Evolutionary conservation across 1,139 yeast genomes (phyloP), one percentile per base, ranked within the genome.

Genomic region (Nakaseomyces glabratus): DNA sequence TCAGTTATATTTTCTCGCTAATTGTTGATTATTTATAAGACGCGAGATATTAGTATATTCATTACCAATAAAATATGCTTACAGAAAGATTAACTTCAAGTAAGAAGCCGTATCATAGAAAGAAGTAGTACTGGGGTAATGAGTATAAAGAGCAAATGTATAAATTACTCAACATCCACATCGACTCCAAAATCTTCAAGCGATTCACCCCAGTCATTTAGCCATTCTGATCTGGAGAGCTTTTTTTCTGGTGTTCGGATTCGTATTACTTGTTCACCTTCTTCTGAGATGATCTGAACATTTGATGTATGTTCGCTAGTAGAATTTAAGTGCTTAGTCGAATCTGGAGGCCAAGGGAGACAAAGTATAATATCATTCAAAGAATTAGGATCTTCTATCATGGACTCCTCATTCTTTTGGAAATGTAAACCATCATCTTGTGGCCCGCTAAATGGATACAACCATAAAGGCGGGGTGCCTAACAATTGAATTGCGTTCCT

Each of bases 341-440:
- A 86, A 61, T 84, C 95, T 2, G 93, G 93, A 0, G 95, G 95
- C 93, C 95, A 85, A 1, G 86, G 93, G 40, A 78, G 60, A 3
- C 71, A 68, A 11, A 57, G 42, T 36, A 78, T 53, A 45, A 77
- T 73, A 51, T 80, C 90, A 34, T 69, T 73, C 20, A 70, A 72
- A 31, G 60, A 59, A 3, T 65, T 56, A 40, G 62, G 55, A 39
- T 63, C 35, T 20, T 50, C 54, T 31, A 41, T 47, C 9, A 28
- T 32, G 4, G 60, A 36, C 7, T 54, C 55, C 28, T 75, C 82
- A 44, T 73, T 74, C 44, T 69, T 73, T 8, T 58, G 60, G 44
- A 74, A 84, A 2, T 44, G 54, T 45, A 64, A 49, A 19, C 72
- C 95, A 42, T 65, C 62, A 2, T 75, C 76, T 2, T 43, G 31